Evolutionary conservation across 164 flowering plant species (phyloP), one percentile per base, ranked within the genome.

Genomic region (Kalanchoe fedtschenkoi): DNA sequence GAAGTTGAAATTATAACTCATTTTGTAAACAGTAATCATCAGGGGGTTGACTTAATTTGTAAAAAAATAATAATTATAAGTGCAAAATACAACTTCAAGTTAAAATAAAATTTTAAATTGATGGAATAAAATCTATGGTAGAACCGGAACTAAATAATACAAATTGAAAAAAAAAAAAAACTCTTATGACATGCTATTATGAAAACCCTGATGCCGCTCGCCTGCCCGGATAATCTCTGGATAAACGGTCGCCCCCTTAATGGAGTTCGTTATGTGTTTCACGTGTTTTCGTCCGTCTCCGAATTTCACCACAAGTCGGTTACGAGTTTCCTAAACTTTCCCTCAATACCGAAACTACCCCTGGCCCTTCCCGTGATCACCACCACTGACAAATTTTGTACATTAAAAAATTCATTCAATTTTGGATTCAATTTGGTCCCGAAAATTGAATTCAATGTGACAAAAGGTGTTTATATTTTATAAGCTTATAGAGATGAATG

Each of bases 181-280:
- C n/a, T n/a, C n/a, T n/a, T n/a, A n/a, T n/a, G n/a, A n/a, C n/a
- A n/a, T n/a, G n/a, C n/a, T n/a, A n/a, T n/a, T n/a, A n/a, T n/a
- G n/a, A n/a, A n/a, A n/a, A n/a, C n/a, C n/a, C n/a, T n/a, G n/a
- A n/a, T n/a, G n/a, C n/a, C 56, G 32, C 16, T 5, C 10, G 11
- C 0, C 39, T 37, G 39, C 39, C 30, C 17, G 28, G 30, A 13
- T 11, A 24, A 2, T 51, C 24, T 11, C 56, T 32, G 56, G 56
- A 51, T 51, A 51, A 51, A 28, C 11, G 32, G 56, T 24, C 56
- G 56, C 32, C 30, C 32, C 30, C 56, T 47, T 47, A 5, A 16
- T 10, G 17, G 32, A 51, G n/a, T 51, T 17, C 56, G 56, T 51
- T 51, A 51, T 32, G 32, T 51, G 56, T 51, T 51, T 51, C 32